Conservation (phyloP, 768 basidiomycete genomes). For the Pisolithus tinctorius region DNA sequence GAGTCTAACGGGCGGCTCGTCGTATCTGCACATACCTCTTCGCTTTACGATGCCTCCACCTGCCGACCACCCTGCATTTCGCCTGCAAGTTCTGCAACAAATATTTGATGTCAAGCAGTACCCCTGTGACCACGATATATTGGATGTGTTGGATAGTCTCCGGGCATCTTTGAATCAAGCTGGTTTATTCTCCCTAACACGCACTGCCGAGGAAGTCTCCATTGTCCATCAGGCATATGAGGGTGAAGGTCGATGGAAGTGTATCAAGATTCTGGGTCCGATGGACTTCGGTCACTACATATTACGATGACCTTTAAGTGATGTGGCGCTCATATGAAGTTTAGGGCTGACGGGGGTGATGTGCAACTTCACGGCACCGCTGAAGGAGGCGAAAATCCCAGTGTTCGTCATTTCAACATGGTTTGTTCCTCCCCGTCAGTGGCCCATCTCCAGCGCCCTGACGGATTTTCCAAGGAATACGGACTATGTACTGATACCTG, state of each 20-base stretch:
- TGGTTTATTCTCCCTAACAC: constrained; percentile 48
- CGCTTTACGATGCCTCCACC: constrained; percentile 34
- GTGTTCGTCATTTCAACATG: constrained; percentile 62
- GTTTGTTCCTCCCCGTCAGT: constrained; percentile 26
- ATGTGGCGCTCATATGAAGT: background rate
- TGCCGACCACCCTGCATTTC: constrained; percentile 37
- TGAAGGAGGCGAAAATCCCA: constrained; percentile 44
- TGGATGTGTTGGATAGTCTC: constrained; percentile 20
- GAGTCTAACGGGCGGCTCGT: too few relatives aligned
- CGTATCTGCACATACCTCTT: background rate
- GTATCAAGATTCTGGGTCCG: constrained; percentile 58
- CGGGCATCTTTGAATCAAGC: constrained; percentile 23
- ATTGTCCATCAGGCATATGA: constrained; percentile 42
- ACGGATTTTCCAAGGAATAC: constrained; percentile 45
- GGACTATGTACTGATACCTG: constrained; percentile 55
- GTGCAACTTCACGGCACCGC: constrained; percentile 44
- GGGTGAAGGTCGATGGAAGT: constrained; percentile 43
- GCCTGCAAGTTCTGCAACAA: constrained; percentile 38
- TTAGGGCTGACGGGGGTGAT: constrained; percentile 53
- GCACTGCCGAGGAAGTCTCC: constrained; percentile 56
- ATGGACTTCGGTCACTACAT: constrained; percentile 51
- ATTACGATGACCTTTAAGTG: background rate
- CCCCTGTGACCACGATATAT: constrained; percentile 27
- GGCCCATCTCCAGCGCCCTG: background rate
- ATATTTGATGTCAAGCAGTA: constrained; percentile 42